These are phyloP conservation scores for Neurospora terricola DNA, from an alignment of 495 filamentous ascomycete species.

Conservation along the genomic window DNA sequence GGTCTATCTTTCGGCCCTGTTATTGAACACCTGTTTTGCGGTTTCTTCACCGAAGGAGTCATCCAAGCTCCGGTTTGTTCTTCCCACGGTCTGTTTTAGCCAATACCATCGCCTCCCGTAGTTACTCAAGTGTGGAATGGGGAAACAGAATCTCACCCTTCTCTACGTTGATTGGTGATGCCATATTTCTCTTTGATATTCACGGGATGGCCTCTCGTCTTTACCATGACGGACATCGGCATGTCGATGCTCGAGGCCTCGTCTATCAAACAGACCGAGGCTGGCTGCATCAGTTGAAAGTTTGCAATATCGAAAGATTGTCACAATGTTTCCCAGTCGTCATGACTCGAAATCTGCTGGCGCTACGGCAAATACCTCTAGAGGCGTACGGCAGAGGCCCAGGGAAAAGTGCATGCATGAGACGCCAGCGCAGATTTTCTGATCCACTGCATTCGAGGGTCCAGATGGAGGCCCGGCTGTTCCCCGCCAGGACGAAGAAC, in stretches of 20 bases:
- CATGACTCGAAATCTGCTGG: neutral
- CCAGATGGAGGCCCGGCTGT: neutral
- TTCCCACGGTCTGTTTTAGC: neutral
- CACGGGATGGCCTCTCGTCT: neutral
- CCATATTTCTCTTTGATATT: neutral
- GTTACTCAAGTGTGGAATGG: neutral
- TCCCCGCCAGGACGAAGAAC: neutral
- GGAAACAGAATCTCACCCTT: neutral
- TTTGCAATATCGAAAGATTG: neutral
- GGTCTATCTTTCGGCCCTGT: neutral
- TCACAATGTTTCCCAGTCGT: neutral
- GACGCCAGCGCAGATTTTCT: neutral
- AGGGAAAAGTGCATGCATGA: neutral
- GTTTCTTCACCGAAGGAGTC: neutral
- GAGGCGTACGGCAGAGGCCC: neutral
- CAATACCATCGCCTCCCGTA: neutral
- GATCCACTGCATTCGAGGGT: neutral
- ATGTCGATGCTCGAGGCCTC: neutral
- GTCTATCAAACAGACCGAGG: neutral
- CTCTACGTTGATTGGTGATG: neutral
- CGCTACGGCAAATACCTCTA: neutral
- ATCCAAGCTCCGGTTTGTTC: neutral
- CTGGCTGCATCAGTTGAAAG: neutral
- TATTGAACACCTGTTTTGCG: neutral
- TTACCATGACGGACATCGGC: neutral